A percentile compares a stretch with the other conserved stretches of the same genome.
Conservation (phyloP, 2,329 filamentous ascomycete species). For the Metarhizium sp. region DNA sequence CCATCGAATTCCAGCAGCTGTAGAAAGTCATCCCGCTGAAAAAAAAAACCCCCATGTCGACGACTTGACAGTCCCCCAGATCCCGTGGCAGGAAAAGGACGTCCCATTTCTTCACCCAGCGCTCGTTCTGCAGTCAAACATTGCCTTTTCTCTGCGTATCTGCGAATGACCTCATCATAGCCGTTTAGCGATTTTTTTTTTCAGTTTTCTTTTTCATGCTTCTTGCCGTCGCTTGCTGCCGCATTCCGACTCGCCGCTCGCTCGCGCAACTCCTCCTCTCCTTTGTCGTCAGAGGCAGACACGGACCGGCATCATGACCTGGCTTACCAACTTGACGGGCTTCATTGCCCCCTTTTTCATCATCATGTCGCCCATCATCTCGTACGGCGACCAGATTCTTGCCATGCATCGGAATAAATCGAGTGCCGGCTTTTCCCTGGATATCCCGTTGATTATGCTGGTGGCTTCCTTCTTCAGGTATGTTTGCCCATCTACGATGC, state of each 20-base stretch:
- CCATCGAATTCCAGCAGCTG: too few species aligned
- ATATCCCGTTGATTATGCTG: slow-evolving; percentile 65
- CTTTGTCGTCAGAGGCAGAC: neutral
- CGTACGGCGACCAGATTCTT: slow-evolving; percentile 56
- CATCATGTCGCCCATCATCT: slow-evolving; percentile 52
- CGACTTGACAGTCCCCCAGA: too few species aligned
- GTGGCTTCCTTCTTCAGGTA: slow-evolving; percentile 58
- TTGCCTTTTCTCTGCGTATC: neutral
- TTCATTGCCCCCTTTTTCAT: slow-evolving; percentile 54
- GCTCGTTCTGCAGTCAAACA: neutral
- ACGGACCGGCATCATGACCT: slow-evolving; percentile 24
- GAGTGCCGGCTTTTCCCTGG: slow-evolving; percentile 60
- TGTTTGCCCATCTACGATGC: slow-evolving; percentile 7
- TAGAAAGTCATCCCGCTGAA: too few species aligned
- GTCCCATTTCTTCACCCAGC: neutral
- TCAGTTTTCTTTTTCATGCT: neutral
- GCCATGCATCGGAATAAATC: slow-evolving; percentile 56
- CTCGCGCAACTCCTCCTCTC: neutral
- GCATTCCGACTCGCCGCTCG: neutral
- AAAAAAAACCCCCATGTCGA: too few species aligned
- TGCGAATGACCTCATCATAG: neutral
- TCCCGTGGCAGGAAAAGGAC: neutral
- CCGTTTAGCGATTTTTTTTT: neutral
- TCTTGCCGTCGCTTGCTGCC: neutral
- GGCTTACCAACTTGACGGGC: slow-evolving; percentile 41